A percentile compares a stretch with the other conserved stretches of the same genome.
These are phyloP conservation scores for Primulina eburnea DNA, from an alignment of 257 asterid species.

Conservation along the genomic window DNA sequence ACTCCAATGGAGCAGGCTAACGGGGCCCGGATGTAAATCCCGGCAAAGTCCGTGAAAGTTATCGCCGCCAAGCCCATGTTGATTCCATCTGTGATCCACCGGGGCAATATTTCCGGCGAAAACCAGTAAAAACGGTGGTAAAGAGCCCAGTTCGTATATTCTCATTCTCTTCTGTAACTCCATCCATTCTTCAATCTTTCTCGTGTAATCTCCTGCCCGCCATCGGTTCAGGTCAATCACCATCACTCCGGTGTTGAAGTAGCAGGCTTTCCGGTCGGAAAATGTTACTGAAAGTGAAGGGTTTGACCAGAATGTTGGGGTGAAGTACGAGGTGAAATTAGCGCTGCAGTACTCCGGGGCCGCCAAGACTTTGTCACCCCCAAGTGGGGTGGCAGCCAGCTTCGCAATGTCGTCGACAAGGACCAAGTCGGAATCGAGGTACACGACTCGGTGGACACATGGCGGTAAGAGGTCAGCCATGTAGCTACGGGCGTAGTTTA, in stretches of 20 bases:
- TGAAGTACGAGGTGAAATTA: conserved; percentile 82
- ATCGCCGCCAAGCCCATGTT: conserved; percentile 92
- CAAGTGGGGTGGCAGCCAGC: conserved; percentile 54
- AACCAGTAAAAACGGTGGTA: conserved; percentile 87
- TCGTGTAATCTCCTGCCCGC: conserved; percentile 72
- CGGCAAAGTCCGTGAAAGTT: conserved; percentile 87
- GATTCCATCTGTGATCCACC: conserved; percentile 89
- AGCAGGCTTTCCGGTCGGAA: conserved; percentile 68
- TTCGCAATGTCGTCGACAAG: conserved; percentile 82
- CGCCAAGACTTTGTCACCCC: conserved; percentile 54
- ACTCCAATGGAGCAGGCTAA: conserved; percentile 90
- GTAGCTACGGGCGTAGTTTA: conserved; percentile 89
- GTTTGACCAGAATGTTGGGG: conserved; percentile 85
- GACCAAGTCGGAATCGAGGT: conserved; percentile 81
- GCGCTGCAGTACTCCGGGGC: conserved; percentile 97
- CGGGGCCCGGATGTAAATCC: conserved; percentile 89
- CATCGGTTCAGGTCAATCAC: conserved; percentile 78
- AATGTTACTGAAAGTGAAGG: conserved; percentile 76
- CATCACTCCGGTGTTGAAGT: conserved; percentile 96
- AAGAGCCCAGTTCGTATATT: conserved; percentile 74
- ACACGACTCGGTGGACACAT: conserved; percentile 71
- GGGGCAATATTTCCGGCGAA: conserved; percentile 82
- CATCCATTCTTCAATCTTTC: conserved; percentile 91
- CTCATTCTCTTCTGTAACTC: conserved; percentile 84
- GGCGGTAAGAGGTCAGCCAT: conserved; percentile 66